Base-by-base conservation (phyloP, 257 asterid species). In the Hygrophila difformis region DNA sequence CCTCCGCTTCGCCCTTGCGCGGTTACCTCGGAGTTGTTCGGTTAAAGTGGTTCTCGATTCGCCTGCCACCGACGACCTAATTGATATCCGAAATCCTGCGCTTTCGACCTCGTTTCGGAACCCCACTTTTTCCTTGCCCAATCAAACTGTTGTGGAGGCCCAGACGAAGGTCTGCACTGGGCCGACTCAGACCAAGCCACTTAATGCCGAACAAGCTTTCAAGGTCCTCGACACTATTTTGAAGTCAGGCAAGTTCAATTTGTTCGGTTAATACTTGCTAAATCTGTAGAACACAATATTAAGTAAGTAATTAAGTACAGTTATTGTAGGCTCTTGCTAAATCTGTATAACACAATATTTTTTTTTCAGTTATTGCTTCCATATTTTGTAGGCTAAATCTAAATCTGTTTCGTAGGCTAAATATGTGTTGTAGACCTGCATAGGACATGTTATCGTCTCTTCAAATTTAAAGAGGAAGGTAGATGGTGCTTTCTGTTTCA, bases 151-250 rank as follows among this genome's bases (percentile, higher is more conserved):
- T 24, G 57, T 85, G 58, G 96, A 89, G 18, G 96, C 96, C 14
- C 98, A 85, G 52, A 73, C 83, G 22, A 86, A 70, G 81, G 94
- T 89, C 44, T 89, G 98, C 58, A 89, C 96, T 1, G 94, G 96
- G 12, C 98, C 98, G 23, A 89, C 93, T 20, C 96, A 79, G 46
- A 85, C 98, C 56, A 79, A 62, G 75, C 94, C 96, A 44, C 98
- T 89, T 28, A 70, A 53, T 61, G 92, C 76, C 20, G 93, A 82
- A 55, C 88, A 89, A 57, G 96, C 98, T 61, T 82, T 77, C 63
- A 85, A 79, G 71, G 98, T 85, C 55, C 66, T 89, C 17, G 89
- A 85, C 18, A 82, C 94, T 22, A 85, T 89, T 55, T 59, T 85
- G 13, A 82, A 66, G 69, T 85, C 94, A 58, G 94, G 94, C 84